phyloP scores from a whole-genome alignment of 2,329 filamentous ascomycete genomes.

The Botrytis paeoniae region DNA sequence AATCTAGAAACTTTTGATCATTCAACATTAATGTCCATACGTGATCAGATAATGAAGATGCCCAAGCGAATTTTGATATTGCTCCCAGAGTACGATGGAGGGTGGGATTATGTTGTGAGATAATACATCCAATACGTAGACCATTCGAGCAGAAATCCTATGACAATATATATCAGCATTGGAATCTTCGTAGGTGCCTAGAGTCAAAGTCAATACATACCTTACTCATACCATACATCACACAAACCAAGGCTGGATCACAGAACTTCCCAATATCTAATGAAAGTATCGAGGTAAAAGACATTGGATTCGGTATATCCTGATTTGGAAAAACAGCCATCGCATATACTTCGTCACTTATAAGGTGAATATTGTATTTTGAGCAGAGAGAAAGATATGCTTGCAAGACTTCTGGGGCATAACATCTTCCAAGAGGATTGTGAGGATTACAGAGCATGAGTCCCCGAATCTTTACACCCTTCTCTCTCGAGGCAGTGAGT shows the following conservation, averaged over 20 bases:
- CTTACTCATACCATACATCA: conserved; percentile 36
- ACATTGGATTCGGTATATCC: conserved; percentile 34
- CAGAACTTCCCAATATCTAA: conserved; percentile 46
- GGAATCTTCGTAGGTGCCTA: not conserved
- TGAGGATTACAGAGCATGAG: conserved; percentile 42
- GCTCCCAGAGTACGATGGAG: conserved; percentile 14
- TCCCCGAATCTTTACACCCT: conserved; percentile 36
- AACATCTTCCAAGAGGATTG: conserved; percentile 34
- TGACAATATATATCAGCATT: not conserved
- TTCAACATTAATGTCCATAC: conserved; percentile 22
- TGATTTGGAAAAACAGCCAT: conserved; percentile 43
- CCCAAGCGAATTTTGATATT: conserved; percentile 24
- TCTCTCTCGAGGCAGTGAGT: conserved; percentile 35
- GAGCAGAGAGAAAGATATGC: conserved; percentile 42
- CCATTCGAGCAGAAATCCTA: conserved; percentile 47
- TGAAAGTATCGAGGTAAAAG: conserved; percentile 50
- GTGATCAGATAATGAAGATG: conserved; percentile 21
- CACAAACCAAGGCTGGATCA: conserved; percentile 44
- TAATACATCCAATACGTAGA: conserved; percentile 40
- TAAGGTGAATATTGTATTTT: conserved; percentile 44
- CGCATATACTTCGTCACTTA: conserved; percentile 50
- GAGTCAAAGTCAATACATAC: not conserved
- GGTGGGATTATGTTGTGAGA: conserved; percentile 22
- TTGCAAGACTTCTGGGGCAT: conserved; percentile 29
- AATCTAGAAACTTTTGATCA: conserved; percentile 20